These are phyloP conservation scores for Chimonanthus praecox DNA, from an alignment of 164 flowering plant genomes.

Conservation along the genomic window DNA sequence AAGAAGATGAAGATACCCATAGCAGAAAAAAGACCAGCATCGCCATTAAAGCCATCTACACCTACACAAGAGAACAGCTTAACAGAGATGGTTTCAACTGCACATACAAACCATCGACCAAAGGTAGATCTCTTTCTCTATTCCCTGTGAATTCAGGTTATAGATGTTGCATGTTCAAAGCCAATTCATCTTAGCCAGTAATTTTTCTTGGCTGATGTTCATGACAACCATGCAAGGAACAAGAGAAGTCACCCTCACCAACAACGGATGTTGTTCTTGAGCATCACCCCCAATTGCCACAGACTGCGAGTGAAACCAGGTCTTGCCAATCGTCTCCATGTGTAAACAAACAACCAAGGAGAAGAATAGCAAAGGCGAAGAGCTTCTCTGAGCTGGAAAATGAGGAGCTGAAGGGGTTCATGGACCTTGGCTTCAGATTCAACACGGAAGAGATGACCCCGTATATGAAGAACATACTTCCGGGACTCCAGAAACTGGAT, in stretches of 20 bases:
- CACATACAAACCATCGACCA: background rate
- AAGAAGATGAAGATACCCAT: constrained; percentile 4
- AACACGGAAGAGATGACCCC: constrained; percentile 38
- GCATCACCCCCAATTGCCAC: background rate
- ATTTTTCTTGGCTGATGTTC: background rate
- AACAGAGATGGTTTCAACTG: background rate
- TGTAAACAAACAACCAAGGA: constrained; percentile 7
- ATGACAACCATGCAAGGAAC: constrained; percentile 10
- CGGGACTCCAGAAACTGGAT: constrained; percentile 47
- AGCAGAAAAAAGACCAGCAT: constrained; percentile 1
- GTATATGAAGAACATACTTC: constrained; percentile 41
- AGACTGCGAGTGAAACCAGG: constrained; percentile 7
- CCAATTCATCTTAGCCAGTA: background rate
- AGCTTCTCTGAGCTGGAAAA: constrained; percentile 50
- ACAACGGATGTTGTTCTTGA: constrained; percentile 8
- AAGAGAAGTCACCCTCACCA: constrained; percentile 5
- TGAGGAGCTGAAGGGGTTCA: constrained; percentile 69
- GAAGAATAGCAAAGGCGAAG: constrained; percentile 26
- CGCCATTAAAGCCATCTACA: constrained; percentile 7
- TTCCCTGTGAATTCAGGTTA: background rate
- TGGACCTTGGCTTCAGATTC: constrained; percentile 67
- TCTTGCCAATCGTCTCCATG: constrained; percentile 29
- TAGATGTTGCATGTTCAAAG: background rate
- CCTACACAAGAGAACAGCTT: constrained; percentile 9
- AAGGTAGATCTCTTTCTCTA: constrained; percentile 3